Conservation (phyloP, 2,329 filamentous ascomycete genomes). For the Trichophyton benhamiae region DNA sequence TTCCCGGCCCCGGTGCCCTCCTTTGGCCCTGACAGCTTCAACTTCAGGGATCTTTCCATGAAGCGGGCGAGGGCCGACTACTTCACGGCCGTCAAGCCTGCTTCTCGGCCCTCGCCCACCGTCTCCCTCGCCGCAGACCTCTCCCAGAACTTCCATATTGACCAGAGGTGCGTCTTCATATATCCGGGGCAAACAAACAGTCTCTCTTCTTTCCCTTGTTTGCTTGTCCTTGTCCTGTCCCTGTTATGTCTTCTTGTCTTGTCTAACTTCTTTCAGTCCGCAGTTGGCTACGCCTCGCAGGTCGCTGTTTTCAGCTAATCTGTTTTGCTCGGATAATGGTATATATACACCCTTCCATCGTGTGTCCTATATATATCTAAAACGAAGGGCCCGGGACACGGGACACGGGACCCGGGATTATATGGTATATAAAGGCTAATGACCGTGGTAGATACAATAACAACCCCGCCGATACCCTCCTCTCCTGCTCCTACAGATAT, state of each 20-base stretch:
- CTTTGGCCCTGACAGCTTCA: constrained; percentile 53
- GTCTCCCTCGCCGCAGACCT: constrained; percentile 84
- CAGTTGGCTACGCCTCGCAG: constrained; percentile 71
- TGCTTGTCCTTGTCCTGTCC: constrained; percentile 13
- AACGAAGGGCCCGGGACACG: too few relatives aligned
- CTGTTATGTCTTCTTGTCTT: not conserved
- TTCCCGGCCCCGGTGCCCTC: constrained; percentile 42
- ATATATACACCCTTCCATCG: not conserved
- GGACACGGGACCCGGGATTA: too few relatives aligned
- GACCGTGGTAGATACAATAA: constrained; percentile 52
- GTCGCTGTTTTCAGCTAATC: constrained; percentile 66
- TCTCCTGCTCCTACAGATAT: constrained; percentile 65
- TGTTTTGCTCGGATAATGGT: constrained; percentile 47
- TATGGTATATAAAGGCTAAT: too few relatives aligned
- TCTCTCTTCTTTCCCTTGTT: not conserved
- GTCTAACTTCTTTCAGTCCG: constrained; percentile 45
- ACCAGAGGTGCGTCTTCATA: constrained; percentile 58
- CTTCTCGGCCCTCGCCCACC: constrained; percentile 69
- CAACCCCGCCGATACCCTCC: constrained; percentile 70
- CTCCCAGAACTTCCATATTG: constrained; percentile 93
- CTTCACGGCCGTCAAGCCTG: constrained; percentile 59
- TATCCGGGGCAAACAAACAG: not conserved
- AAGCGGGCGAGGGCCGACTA: constrained; percentile 60
- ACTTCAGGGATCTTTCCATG: constrained; percentile 64
- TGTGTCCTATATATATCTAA: too few relatives aligned